phyloP scores from a whole-genome alignment of 1,284 basidiomycete genomes.

The Kalmanozyma brasiliensis region DNA sequence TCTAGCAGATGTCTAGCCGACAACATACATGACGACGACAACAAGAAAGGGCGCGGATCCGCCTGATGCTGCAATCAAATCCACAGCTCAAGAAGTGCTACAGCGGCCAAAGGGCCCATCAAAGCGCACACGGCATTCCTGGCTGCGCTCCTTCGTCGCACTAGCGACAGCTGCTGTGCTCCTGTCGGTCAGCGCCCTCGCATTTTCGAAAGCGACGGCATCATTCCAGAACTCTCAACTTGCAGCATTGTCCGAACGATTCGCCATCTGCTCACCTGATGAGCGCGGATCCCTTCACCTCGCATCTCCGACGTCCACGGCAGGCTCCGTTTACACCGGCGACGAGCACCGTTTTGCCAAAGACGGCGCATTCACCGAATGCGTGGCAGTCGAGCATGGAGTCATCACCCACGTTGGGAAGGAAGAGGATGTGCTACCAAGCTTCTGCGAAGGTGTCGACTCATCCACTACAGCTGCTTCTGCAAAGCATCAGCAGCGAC shows the following conservation, averaged over 20 bases:
- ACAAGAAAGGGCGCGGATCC: not conserved
- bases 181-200: conserved; percentile 5
- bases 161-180: conserved; percentile 5
- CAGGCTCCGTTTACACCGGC: conserved; percentile 34
- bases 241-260: conserved; percentile 13
- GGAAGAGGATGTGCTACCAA: conserved; percentile 7
- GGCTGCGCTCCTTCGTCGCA: not conserved
- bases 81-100: conserved; percentile 4
- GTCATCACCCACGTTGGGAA: conserved; percentile 22
- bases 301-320: not conserved
- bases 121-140: not conserved
- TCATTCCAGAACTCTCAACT: conserved; percentile 4
- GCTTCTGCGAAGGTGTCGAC: conserved; percentile 12
- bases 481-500: conserved; percentile 5
- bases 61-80: not conserved
- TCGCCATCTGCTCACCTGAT: conserved; percentile 31
- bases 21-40: not conserved
- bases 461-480: not conserved
- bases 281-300: conserved; percentile 19
- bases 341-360: conserved; percentile 28
- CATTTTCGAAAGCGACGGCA: conserved; percentile 9
- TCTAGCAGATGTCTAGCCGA: not conserved
- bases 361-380: conserved; percentile 28
- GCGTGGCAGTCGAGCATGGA: conserved; percentile 24
- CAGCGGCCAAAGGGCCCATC: conserved; percentile 8